phyloP scores from a whole-genome alignment of 768 basidiomycete species.

The Mycena haematopus region DNA sequence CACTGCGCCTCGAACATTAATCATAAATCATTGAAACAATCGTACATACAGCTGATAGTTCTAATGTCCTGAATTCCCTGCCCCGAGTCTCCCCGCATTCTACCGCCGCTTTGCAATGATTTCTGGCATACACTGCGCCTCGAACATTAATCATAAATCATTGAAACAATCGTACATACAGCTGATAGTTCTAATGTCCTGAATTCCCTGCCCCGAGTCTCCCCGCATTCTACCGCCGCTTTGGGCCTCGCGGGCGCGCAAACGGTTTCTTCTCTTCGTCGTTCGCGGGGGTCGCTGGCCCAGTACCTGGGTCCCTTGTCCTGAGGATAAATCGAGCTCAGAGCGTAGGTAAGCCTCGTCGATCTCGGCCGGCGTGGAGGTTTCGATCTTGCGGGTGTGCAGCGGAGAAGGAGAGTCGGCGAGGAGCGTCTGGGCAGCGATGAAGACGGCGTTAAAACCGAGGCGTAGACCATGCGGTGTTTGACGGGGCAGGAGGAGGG shows the following conservation, averaged over 20 bases:
- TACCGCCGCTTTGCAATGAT: too few relatives aligned
- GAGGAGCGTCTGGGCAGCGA: constrained; percentile 59
- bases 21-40: too few relatives aligned
- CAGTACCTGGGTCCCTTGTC: constrained; percentile 25
- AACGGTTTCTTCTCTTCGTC: constrained; percentile 54
- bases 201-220: background rate
- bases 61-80: too few relatives aligned
- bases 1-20: too few relatives aligned
- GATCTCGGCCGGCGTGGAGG: constrained; percentile 79
- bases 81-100: too few relatives aligned
- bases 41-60: too few relatives aligned
- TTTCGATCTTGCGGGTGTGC: constrained; percentile 75
- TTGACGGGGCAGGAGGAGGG: constrained; percentile 81
- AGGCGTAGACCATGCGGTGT: constrained; percentile 89
- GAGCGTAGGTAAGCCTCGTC: constrained; percentile 64
- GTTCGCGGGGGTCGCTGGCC: constrained; percentile 25
- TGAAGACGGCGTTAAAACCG: constrained; percentile 62
- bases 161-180: constrained; percentile 10
- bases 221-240: constrained; percentile 47
- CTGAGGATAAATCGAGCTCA: constrained; percentile 54
- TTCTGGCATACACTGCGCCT: too few relatives aligned
- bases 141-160: background rate
- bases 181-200: background rate
- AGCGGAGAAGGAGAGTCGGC: constrained; percentile 46
- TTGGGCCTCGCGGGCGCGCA: constrained; percentile 74